Evolutionary conservation across 371 early-diverging fungal genomes (phyloP), one percentile per base, ranked within the genome.

Genomic region (Mortierella sp.): DNA sequence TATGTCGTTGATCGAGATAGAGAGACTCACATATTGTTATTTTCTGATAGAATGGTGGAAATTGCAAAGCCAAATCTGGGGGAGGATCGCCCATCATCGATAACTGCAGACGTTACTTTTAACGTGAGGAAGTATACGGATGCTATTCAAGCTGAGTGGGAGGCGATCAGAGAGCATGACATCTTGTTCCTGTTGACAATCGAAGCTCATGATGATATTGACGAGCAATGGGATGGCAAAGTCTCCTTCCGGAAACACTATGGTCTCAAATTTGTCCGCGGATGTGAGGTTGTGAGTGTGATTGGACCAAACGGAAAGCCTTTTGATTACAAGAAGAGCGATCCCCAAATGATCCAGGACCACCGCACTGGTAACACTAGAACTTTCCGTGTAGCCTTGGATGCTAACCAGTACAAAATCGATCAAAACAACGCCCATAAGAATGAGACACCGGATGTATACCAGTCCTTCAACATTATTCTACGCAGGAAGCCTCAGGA

Each of bases 61-160:
- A 89, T 97, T 22, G 92, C 87, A 4, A 86, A 88, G 31, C 92
- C 97, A 9, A 87, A 89, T 42, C 80, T 98, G 0, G 97, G 96
- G 3, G 92, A 93, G 66, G 83, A 76, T 15, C 87, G 86, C 26
- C 96, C 96, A 8, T 76, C 93, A 2, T 79, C 77, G 61, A 96
- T 98, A 35, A 87, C 86, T 9, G 97, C 95, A 1, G 96, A 97
- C 75, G 69, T 91, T 8, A 73, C 86, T 0, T 87, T 91, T 56
- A 85, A 91, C 49, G 75, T 96, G 42, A 84, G 87, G 17, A 72
- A 84, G 28, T 96, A 91, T 67, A 85, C 91, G 0, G 90, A 93
- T 15, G 84, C 89, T 0, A 90, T 97, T 37, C 89, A 90, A 35
- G 83, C 83, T 8, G 98, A 98, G 83, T 98, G 99, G 99, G 94